Evolutionary conservation across 208 protist genomes (phyloP), one percentile per base, ranked within the genome.

Genomic region (Leishmania mexicana): DNA sequence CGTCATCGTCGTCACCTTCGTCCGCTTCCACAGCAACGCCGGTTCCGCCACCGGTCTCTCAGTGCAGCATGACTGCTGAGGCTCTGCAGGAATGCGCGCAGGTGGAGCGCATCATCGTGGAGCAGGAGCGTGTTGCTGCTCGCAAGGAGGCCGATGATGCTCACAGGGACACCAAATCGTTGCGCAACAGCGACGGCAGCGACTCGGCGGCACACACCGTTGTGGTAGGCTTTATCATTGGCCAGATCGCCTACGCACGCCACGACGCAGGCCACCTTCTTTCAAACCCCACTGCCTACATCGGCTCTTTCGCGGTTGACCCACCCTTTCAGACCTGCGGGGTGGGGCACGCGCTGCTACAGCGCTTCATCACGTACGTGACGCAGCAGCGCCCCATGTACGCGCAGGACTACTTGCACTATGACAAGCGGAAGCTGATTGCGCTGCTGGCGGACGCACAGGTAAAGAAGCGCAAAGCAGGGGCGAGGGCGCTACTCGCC

Each of bases 221-320:
- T 10, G 60, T 91, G 24, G 83, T 96, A 40, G 94, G 94, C 17
- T 91, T 96, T 74, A 85, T 91, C 47, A 80, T 93, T 53, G 91
- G 90, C 2, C 80, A 89, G 68, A 45, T 95, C 35, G 92, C 73
- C 58, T 92, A 95, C 82, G 90, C 84, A 11, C 74, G 68, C 40
- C 78, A 87, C 47, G 77, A 77, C n/a, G 68, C 76, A 31, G 89
- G 85, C 15, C 42, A 65, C n/a, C 78, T 97, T n/a, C 76, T 89
- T 64, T 84, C 86, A 3, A 93, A 93, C 51, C 95, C 95, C 42
- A 94, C 88, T 1, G 80, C 84, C 45, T 97, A 97, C 85, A 81
- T 97, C 40, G 86, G 89, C 49, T 91, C 86, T 60, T 87, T 97
- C 60, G 92, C 89, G 0, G 92, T 97, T 17, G 81, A 90, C 35